Evolutionary conservation across 2,329 filamentous ascomycete species (phyloP).

Genomic region (Pseudogymnoascus sp.): DNA sequence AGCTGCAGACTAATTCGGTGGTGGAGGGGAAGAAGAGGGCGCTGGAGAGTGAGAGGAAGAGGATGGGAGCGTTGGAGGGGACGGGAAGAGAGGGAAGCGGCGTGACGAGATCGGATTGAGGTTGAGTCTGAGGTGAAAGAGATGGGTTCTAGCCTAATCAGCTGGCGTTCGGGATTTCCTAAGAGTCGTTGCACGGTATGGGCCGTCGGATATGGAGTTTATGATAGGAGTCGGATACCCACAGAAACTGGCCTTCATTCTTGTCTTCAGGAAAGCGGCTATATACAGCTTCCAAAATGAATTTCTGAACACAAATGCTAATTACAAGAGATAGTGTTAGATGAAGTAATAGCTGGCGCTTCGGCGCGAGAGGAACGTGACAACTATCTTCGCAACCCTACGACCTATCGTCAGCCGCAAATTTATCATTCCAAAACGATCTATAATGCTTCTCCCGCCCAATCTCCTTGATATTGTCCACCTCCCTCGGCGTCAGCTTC

Average conservation of each 20-base stretch:
- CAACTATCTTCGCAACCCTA: slow-evolving; percentile 19
- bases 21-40: not conserved
- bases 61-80: not conserved
- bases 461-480: slow-evolving; percentile 45
- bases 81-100: not conserved
- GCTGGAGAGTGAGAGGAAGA: not conserved
- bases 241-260: not conserved
- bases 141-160: not conserved
- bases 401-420: slow-evolving; percentile 42
- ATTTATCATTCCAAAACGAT: slow-evolving; percentile 48
- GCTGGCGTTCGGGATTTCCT: not conserved
- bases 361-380: slow-evolving; percentile 4
- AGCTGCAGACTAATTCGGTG: slow-evolving; percentile 15
- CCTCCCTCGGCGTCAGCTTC: slow-evolving; percentile 51
- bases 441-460: slow-evolving; percentile 55
- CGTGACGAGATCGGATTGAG: not conserved
- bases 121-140: not conserved
- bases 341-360: not conserved
- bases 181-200: not conserved
- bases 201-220: not conserved
- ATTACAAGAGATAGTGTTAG: not conserved
- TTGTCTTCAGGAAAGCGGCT: not conserved
- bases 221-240: not conserved
- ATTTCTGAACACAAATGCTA: not conserved
- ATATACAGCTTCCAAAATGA: not conserved